Evolutionary conservation across 306 rosid genomes (phyloP).

Genomic region (Alnus glutinosa): DNA sequence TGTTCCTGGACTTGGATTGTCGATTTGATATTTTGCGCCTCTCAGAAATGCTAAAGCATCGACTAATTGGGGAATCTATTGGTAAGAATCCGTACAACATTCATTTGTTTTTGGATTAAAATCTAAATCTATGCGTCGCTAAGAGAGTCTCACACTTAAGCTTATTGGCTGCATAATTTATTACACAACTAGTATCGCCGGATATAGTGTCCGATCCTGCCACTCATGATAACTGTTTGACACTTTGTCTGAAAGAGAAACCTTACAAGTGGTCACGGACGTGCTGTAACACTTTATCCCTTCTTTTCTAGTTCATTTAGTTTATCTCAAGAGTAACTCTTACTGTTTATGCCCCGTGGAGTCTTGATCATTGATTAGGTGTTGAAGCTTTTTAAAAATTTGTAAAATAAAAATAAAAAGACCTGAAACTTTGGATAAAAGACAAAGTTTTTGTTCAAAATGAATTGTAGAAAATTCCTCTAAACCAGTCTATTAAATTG

Average conservation of each 20-base stretch:
- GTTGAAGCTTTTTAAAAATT: too few relatives aligned
- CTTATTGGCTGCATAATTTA: neutral
- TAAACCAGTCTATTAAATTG: too few relatives aligned
- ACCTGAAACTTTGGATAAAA: too few relatives aligned
- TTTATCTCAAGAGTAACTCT: too few relatives aligned
- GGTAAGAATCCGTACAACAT: slow-evolving; percentile 36
- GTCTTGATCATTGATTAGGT: too few relatives aligned
- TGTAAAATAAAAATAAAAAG: too few relatives aligned
- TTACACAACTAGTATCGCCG: neutral
- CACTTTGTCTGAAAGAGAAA: neutral
- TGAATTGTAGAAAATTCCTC: too few relatives aligned
- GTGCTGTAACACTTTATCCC: neutral
- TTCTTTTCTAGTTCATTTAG: too few relatives aligned
- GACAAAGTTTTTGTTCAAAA: too few relatives aligned
- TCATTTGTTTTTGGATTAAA: neutral
- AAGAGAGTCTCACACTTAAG: neutral
- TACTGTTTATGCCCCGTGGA: too few relatives aligned
- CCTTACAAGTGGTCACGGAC: neutral
- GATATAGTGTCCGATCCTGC: neutral
- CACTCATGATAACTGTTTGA: neutral
- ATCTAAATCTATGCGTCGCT: neutral
- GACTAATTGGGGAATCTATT: slow-evolving; percentile 37
- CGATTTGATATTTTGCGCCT: slow-evolving; percentile 67
- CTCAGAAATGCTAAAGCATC: slow-evolving; percentile 56
- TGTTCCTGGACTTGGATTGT: slow-evolving; percentile 80